A percentile compares a stretch with the other conserved stretches of the same genome.
These are phyloP conservation scores for Croton setiger DNA, from an alignment of 441 rosid species.

Conservation along the genomic window DNA sequence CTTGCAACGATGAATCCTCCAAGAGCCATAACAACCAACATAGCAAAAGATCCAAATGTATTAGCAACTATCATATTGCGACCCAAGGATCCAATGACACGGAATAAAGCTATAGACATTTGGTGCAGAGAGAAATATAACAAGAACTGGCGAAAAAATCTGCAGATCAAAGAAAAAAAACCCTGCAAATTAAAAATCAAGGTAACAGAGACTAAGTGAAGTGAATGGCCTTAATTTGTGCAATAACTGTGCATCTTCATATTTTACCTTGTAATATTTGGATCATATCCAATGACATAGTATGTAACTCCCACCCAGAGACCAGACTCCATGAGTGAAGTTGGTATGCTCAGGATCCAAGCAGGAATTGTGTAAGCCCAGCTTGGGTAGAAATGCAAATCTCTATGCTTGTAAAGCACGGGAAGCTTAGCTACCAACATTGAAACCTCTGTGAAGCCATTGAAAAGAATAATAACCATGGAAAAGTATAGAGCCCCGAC, in stretches of 20 bases:
- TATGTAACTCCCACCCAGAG: slow-evolving; percentile 91
- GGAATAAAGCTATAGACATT: slow-evolving; percentile 86
- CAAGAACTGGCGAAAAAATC: slow-evolving; percentile 77
- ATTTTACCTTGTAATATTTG: slow-evolving; percentile 60
- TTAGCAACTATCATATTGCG: slow-evolving; percentile 93
- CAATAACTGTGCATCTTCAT: slow-evolving; percentile 13
- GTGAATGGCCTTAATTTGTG: slow-evolving; percentile 13
- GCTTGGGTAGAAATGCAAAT: slow-evolving; percentile 85
- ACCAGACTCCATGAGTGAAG: slow-evolving; percentile 82
- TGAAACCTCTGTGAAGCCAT: slow-evolving; percentile 95
- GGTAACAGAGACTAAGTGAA: slow-evolving; percentile 15
- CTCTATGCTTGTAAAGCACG: slow-evolving; percentile 92
- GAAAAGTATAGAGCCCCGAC: slow-evolving; percentile 89
- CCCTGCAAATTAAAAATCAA: slow-evolving; percentile 40
- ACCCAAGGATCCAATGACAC: slow-evolving; percentile 94
- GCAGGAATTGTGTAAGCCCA: slow-evolving; percentile 95
- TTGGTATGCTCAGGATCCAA: slow-evolving; percentile 84
- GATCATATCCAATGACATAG: slow-evolving; percentile 89
- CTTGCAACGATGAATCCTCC: slow-evolving; percentile 90
- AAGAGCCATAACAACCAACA: slow-evolving; percentile 95
- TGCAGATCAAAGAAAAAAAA: slow-evolving; percentile 44
- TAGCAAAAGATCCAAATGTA: slow-evolving; percentile 95
- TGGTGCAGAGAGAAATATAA: slow-evolving; percentile 86
- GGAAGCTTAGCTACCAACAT: slow-evolving; percentile 97
- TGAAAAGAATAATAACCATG: slow-evolving; percentile 94